Evolutionary conservation across 768 basidiomycete species (phyloP).

Genomic region (Xerocomellus intermedius): DNA sequence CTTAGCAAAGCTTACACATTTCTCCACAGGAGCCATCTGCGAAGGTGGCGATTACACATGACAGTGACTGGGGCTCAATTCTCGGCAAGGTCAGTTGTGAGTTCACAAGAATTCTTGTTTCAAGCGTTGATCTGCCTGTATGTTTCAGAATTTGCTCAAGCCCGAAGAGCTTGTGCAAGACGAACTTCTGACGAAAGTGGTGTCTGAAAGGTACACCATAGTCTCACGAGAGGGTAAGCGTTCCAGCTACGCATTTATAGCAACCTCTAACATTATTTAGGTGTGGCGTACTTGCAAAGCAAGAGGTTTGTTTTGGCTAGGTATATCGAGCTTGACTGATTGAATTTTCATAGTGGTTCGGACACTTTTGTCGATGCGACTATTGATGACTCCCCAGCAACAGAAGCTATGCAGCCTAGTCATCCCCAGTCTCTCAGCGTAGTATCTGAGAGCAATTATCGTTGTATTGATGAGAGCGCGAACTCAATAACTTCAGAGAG

Average conservation of each 20-base stretch:
- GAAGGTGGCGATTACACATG: conserved; percentile 25
- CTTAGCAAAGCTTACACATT: neutral
- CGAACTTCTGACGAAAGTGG: conserved; percentile 5
- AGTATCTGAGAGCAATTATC: conserved; percentile 24
- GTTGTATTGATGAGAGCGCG: conserved; percentile 12
- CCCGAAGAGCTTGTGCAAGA: conserved; percentile 11
- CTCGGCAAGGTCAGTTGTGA: conserved; percentile 14
- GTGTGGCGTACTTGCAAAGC: conserved; percentile 18
- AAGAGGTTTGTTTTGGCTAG: conserved; percentile 10
- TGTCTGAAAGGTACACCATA: conserved; percentile 14
- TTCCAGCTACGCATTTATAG: neutral
- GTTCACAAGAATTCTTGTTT: neutral
- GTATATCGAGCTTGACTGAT: neutral
- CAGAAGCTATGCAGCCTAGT: neutral
- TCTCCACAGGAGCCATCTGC: conserved; percentile 20
- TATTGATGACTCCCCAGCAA: neutral
- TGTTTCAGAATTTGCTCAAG: conserved; percentile 9
- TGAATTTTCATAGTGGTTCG: conserved; percentile 1
- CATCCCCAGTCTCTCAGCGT: conserved; percentile 18
- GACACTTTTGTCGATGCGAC: neutral
- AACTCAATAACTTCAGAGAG: neutral
- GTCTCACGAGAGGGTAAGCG: conserved; percentile 11
- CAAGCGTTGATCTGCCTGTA: neutral
- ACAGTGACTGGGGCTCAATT: conserved; percentile 20
- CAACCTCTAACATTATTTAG: conserved; percentile 7